Conservation (phyloP, 306 rosid species). For the Cucumis hystrix region DNA sequence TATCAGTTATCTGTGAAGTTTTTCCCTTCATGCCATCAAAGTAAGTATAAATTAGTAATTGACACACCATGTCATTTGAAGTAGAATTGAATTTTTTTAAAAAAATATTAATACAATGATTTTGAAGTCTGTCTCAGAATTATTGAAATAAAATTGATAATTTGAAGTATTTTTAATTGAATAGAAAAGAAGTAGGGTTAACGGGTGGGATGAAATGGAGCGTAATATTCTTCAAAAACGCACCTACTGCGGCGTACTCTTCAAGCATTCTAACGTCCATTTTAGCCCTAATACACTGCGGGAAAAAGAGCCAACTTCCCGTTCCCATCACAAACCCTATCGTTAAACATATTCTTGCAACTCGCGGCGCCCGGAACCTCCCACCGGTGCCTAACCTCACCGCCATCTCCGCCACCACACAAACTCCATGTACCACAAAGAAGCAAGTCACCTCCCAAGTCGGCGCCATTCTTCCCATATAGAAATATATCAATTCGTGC, state of each 20-base stretch:
- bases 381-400: background rate
- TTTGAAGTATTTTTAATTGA: too few species aligned
- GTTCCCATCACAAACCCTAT: background rate
- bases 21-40: too few species aligned
- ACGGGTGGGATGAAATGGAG: background rate
- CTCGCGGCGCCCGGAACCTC: background rate
- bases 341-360: background rate
- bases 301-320: background rate
- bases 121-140: too few species aligned
- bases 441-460: conserved; percentile 43
- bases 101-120: too few species aligned
- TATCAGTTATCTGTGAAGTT: too few species aligned
- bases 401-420: conserved; percentile 10
- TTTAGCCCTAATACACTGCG: background rate
- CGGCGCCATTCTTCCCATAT: conserved; percentile 36
- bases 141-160: too few species aligned
- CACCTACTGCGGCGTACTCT: background rate
- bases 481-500: conserved; percentile 53
- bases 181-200: too few species aligned
- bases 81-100: too few species aligned
- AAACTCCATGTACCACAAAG: conserved; percentile 49
- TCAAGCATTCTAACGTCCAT: background rate
- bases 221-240: background rate
- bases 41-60: too few species aligned
- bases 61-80: too few species aligned